A percentile compares a stretch with the other conserved stretches of the same genome.
These are phyloP conservation scores for Agrocybe pediades DNA, from an alignment of 768 basidiomycete genomes.

Conservation along the genomic window DNA sequence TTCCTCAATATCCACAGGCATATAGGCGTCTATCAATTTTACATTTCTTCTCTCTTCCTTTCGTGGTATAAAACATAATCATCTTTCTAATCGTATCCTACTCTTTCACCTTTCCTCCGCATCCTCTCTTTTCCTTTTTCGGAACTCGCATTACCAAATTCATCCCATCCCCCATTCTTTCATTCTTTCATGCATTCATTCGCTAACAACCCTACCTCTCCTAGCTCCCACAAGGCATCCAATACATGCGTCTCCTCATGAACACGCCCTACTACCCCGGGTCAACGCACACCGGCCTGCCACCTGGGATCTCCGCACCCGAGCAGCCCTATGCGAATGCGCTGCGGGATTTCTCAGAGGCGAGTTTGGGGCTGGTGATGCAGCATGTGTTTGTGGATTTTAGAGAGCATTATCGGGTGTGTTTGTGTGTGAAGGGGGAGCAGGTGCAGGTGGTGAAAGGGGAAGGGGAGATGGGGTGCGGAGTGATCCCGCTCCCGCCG, in stretches of 20 bases:
- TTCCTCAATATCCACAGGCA: neutral
- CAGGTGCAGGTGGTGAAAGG: neutral
- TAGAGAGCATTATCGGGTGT: constrained; percentile 48
- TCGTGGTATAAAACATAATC: no score
- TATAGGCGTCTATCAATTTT: no score
- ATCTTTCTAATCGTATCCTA: no score
- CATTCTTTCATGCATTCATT: no score
- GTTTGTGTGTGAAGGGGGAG: constrained; percentile 18
- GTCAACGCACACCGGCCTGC: constrained; percentile 10
- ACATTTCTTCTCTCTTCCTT: no score
- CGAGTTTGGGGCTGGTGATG: constrained; percentile 34
- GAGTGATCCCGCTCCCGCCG: neutral
- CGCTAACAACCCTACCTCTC: neutral
- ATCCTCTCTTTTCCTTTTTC: neutral
- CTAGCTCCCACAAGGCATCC: constrained; percentile 25
- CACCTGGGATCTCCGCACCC: constrained; percentile 1
- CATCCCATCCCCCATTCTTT: no score
- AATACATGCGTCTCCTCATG: constrained; percentile 13
- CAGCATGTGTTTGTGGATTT: constrained; percentile 62
- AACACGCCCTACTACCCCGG: constrained; percentile 20
- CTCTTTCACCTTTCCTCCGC: no score
- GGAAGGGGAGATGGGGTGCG: neutral
- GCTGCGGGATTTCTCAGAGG: constrained; percentile 33
- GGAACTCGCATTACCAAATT: neutral
- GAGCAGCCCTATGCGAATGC: neutral